Percentiles rank a stretch among this genome's conserved stretches.
These are phyloP conservation scores for Stagonosporopsis cucurbitacearum DNA, from an alignment of 2,329 filamentous ascomycete species.

Conservation along the genomic window DNA sequence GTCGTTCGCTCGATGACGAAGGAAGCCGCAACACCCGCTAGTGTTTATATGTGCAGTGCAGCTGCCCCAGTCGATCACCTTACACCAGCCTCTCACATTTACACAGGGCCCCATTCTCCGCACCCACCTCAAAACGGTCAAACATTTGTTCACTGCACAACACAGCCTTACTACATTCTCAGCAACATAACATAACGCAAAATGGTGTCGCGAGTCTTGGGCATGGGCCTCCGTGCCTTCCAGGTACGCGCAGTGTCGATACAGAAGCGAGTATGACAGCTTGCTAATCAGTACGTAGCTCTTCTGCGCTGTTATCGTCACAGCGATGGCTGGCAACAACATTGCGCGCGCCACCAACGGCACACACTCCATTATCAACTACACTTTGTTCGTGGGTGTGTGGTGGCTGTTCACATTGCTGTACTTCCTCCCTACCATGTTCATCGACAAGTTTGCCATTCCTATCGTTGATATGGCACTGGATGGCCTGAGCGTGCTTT, in stretches of 20 bases:
- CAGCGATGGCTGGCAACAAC: slow-evolving; percentile 69
- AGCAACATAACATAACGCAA: slow-evolving; percentile 21
- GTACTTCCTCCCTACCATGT: slow-evolving; percentile 64
- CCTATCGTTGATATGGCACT: slow-evolving; percentile 62
- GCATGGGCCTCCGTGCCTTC: slow-evolving; percentile 50
- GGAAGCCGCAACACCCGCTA: slow-evolving; percentile 19
- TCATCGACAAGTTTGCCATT: slow-evolving; percentile 61
- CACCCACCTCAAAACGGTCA: background rate
- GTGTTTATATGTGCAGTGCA: slow-evolving; percentile 16
- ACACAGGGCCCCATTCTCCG: slow-evolving; percentile 3
- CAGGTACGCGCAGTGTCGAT: slow-evolving; percentile 43
- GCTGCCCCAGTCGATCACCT: slow-evolving; percentile 16
- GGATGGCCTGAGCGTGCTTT: slow-evolving; percentile 67
- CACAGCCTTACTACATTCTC: slow-evolving; percentile 9
- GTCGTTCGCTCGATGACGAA: slow-evolving; percentile 17
- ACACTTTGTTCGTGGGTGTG: slow-evolving; percentile 72
- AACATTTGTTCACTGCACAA: slow-evolving; percentile 6
- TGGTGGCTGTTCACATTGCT: slow-evolving; percentile 70
- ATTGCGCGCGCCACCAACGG: slow-evolving; percentile 60
- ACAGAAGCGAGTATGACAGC: background rate
- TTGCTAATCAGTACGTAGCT: slow-evolving; percentile 53
- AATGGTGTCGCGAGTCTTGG: slow-evolving; percentile 52
- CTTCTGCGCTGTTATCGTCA: slow-evolving; percentile 65
- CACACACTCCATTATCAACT: slow-evolving; percentile 64
- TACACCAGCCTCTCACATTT: slow-evolving; percentile 8